These are phyloP conservation scores for Fusarium lyarnte DNA, from an alignment of 2,329 filamentous ascomycete genomes.

Conservation along the genomic window DNA sequence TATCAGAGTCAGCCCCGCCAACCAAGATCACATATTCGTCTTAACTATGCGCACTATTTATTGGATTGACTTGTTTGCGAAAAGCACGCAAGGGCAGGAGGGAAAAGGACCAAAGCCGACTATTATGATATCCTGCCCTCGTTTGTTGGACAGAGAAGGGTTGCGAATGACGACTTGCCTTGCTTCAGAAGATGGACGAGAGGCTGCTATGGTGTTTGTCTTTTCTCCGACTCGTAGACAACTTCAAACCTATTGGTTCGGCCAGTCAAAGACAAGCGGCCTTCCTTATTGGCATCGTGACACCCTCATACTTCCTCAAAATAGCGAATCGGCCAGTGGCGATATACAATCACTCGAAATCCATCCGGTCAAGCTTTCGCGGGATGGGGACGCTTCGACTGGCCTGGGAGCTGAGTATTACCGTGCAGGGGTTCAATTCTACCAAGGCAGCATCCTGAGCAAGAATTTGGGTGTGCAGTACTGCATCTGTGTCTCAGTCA, in stretches of 20 bases:
- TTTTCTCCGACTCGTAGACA: slow-evolving; percentile 47
- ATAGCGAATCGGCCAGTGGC: neutral
- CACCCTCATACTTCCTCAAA: slow-evolving; percentile 41
- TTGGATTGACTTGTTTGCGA: slow-evolving; percentile 55
- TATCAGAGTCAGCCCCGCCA: slow-evolving; percentile 57
- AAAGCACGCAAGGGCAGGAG: slow-evolving; percentile 8
- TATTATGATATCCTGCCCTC: slow-evolving; percentile 45
- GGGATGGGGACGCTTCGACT: neutral
- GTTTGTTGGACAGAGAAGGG: slow-evolving; percentile 41
- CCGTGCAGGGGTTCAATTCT: slow-evolving; percentile 53
- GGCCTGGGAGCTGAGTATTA: slow-evolving; percentile 47
- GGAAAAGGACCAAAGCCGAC: slow-evolving; percentile 20
- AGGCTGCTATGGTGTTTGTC: slow-evolving; percentile 47
- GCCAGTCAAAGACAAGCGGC: slow-evolving; percentile 25
- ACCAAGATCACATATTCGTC: slow-evolving; percentile 63
- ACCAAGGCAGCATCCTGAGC: slow-evolving; percentile 56
- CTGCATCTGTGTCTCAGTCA: slow-evolving; percentile 47
- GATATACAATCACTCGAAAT: slow-evolving; percentile 44
- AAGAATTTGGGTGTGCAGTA: slow-evolving; percentile 56
- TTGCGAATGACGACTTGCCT: slow-evolving; percentile 46
- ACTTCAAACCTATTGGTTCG: slow-evolving; percentile 51
- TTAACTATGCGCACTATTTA: slow-evolving; percentile 64
- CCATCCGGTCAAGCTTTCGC: slow-evolving; percentile 40
- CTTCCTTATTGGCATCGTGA: slow-evolving; percentile 53
- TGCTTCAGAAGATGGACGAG: slow-evolving; percentile 31